Evolutionary conservation across 1,284 basidiomycete genomes (phyloP).

Genomic region (Phellinidium pouzarii): DNA sequence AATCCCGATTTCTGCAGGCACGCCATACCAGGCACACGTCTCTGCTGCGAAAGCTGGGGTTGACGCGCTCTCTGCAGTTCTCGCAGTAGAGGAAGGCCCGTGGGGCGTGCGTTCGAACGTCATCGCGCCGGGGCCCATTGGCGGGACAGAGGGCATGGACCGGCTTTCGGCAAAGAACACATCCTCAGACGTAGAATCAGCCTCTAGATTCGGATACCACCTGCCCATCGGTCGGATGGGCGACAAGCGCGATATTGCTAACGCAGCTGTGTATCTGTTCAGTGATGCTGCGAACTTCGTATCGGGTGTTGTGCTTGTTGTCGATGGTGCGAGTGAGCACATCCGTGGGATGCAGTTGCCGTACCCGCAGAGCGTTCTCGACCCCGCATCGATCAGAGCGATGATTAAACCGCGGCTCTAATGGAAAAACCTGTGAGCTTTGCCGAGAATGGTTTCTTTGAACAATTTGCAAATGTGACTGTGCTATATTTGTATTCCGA

Average conservation of each 20-base stretch:
- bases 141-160: constrained; percentile 79
- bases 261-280: constrained; percentile 82
- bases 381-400: constrained; percentile 39
- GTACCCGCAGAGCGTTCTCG: constrained; percentile 61
- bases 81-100: constrained; percentile 93
- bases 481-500: too few relatives aligned
- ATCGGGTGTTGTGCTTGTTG: constrained; percentile 64
- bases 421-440: too few relatives aligned
- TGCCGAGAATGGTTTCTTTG: too few relatives aligned
- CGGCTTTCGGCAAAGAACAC: constrained; percentile 49
- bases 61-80: constrained; percentile 78
- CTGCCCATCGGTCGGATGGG: constrained; percentile 65
- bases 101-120: constrained; percentile 92
- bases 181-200: background rate
- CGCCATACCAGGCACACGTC: constrained; percentile 90
- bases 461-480: too few relatives aligned
- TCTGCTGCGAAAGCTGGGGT: constrained; percentile 94
- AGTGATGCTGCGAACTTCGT: constrained; percentile 81
- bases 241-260: constrained; percentile 69
- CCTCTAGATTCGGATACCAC: constrained; percentile 10
- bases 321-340: constrained; percentile 64
- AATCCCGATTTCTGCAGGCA: constrained; percentile 36
- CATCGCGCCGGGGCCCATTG: constrained; percentile 85
- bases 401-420: constrained; percentile 38
- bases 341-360: constrained; percentile 44